phyloP scores from a whole-genome alignment of 768 basidiomycete genomes.

The Rhizopogon vesiculosus region DNA sequence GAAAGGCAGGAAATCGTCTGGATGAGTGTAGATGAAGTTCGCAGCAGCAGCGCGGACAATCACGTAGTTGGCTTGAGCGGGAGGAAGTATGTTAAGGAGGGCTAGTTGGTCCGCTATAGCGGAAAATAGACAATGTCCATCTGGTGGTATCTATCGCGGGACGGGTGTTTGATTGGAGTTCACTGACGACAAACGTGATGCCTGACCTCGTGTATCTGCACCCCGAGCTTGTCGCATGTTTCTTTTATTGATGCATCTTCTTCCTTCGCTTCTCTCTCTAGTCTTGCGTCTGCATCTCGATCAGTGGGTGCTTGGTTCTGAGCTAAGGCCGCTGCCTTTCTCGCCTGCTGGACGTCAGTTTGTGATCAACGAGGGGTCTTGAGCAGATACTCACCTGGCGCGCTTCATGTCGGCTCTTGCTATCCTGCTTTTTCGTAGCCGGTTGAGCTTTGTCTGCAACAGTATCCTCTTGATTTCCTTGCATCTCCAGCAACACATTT shows the following conservation, averaged over 20 bases:
- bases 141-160: conserved; percentile 73
- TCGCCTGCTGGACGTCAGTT: conserved; percentile 41
- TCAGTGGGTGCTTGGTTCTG: conserved; percentile 49
- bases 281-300: conserved; percentile 51
- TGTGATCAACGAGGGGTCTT: background rate
- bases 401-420: conserved; percentile 63
- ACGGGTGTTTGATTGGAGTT: background rate
- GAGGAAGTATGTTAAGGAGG: conserved; percentile 61
- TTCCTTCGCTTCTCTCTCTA: conserved; percentile 61
- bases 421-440: conserved; percentile 42
- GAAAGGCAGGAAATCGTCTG: conserved; percentile 92
- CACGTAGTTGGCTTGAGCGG: conserved; percentile 53
- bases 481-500: conserved; percentile 43
- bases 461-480: conserved; percentile 28
- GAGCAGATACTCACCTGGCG: conserved; percentile 49
- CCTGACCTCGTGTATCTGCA: conserved; percentile 63
- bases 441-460: conserved; percentile 13
- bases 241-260: conserved; percentile 62
- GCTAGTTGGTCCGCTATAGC: conserved; percentile 90
- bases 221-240: conserved; percentile 59
- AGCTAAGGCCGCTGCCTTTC: conserved; percentile 64
- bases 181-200: background rate
- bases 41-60: conserved; percentile 68
- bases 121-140: conserved; percentile 95
- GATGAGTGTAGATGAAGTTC: conserved; percentile 74